Evolutionary conservation across 176 grass and related monocot genomes (phyloP).

Genomic region (Secale cereale): DNA sequence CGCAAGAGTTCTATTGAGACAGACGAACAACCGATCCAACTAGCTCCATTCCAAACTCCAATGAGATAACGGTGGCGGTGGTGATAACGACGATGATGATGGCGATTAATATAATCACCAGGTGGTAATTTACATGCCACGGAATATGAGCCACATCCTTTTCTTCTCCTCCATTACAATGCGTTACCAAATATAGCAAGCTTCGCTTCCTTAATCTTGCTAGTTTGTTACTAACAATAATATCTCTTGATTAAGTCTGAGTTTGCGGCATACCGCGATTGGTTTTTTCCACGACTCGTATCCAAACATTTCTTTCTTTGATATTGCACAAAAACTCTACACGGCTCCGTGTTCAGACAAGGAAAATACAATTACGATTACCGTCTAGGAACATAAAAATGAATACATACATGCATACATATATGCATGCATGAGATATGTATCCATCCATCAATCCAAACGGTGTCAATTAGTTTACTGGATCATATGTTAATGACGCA

Average conservation of each 20-base stretch:
- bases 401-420: too few relatives aligned
- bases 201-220: neutral
- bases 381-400: neutral
- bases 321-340: neutral
- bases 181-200: neutral
- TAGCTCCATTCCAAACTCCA: neutral
- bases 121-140: neutral
- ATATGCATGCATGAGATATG: too few relatives aligned
- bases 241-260: neutral
- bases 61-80: neutral
- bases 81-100: neutral
- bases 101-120: neutral
- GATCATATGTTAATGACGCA: neutral
- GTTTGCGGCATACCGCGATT: neutral
- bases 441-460: too few relatives aligned
- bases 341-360: neutral
- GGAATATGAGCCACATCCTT: neutral
- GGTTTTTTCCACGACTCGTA: neutral
- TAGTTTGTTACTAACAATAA: neutral
- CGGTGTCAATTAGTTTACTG: neutral
- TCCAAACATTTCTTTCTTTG: neutral
- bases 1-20: neutral
- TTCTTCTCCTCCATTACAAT: fast-evolving
- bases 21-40: neutral
- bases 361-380: neutral